A percentile compares a stretch with the other conserved stretches of the same genome.
phyloP scores from a whole-genome alignment of 2,329 filamentous ascomycete genomes.

The Cladosporium sp. region DNA sequence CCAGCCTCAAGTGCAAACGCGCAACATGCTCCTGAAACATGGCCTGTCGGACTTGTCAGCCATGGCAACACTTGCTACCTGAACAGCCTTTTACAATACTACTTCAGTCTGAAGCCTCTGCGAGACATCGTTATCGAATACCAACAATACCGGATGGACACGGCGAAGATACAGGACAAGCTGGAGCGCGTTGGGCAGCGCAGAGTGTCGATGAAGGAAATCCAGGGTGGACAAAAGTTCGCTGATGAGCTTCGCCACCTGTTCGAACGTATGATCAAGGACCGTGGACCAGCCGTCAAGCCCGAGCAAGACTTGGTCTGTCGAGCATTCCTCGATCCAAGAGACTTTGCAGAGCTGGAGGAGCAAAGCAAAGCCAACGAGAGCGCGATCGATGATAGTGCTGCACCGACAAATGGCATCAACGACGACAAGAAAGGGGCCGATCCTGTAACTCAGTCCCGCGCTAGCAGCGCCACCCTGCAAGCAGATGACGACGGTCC shows the following conservation, averaged over 20 bases:
- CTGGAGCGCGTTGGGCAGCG: constrained; percentile 71
- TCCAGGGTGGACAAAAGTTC: constrained; percentile 32
- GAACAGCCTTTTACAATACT: constrained; percentile 92
- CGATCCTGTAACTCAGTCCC: background rate
- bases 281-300: constrained; percentile 24
- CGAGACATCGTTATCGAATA: constrained; percentile 76
- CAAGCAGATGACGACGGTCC: constrained; percentile 19
- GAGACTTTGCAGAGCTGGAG: constrained; percentile 24
- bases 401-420: background rate
- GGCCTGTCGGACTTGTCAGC: constrained; percentile 83
- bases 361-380: constrained; percentile 14
- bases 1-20: background rate
- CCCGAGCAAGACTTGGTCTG: constrained; percentile 33
- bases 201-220: constrained; percentile 44
- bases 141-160: constrained; percentile 63
- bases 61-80: constrained; percentile 98
- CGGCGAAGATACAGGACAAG: constrained; percentile 58
- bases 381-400: constrained; percentile 18
- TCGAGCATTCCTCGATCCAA: constrained; percentile 29
- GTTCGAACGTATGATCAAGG: constrained; percentile 34
- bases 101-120: constrained; percentile 81
- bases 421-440: background rate
- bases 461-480: constrained; percentile 25
- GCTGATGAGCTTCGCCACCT: constrained; percentile 30
- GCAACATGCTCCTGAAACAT: constrained; percentile 30